Conservation (phyloP, 1,284 basidiomycete genomes). For the Malassezia cuniculi region DNA sequence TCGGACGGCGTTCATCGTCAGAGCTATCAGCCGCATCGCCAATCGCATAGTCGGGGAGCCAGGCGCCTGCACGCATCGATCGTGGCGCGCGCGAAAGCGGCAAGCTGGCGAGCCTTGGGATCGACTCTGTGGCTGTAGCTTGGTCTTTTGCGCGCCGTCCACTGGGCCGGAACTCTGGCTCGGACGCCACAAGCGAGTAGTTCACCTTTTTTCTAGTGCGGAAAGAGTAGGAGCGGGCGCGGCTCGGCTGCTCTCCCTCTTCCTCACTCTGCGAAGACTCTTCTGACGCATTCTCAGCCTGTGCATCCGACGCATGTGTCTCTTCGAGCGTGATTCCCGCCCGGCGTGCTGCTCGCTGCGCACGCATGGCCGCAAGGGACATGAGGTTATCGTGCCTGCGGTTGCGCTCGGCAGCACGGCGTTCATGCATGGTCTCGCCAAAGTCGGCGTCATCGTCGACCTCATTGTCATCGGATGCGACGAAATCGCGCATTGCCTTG, state of each 20-base stretch:
- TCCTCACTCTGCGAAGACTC: constrained; percentile 22
- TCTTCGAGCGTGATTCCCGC: constrained; percentile 7
- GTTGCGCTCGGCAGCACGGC: constrained; percentile 7
- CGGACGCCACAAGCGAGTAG: constrained; percentile 36
- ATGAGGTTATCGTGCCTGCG: constrained; percentile 14
- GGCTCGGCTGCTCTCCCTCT: constrained; percentile 23
- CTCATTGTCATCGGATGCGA: constrained; percentile 30
- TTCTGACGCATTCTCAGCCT: constrained; percentile 15
- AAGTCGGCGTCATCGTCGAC: constrained; percentile 27
- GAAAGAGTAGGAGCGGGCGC: constrained; percentile 31
- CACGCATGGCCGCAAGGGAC: constrained; percentile 15
- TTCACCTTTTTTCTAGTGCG: constrained; percentile 41
- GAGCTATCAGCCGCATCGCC: constrained; percentile 35
- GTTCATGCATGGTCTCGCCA: constrained; percentile 11
- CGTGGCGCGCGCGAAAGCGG: constrained; percentile 20
- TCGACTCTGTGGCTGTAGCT: too few species aligned
- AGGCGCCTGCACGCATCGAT: constrained; percentile 28
- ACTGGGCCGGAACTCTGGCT: constrained; percentile 24
- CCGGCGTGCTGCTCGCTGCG: constrained; percentile 6
- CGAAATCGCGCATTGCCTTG: constrained; percentile 26
- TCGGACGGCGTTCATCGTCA: constrained; percentile 31
- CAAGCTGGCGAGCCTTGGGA: constrained; percentile 16
- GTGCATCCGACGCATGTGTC: constrained; percentile 16
- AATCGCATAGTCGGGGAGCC: constrained; percentile 41
- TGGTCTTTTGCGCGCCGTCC: too few species aligned